Base-by-base conservation (phyloP, 139 green algal species). In the Eudorina sp. region DNA sequence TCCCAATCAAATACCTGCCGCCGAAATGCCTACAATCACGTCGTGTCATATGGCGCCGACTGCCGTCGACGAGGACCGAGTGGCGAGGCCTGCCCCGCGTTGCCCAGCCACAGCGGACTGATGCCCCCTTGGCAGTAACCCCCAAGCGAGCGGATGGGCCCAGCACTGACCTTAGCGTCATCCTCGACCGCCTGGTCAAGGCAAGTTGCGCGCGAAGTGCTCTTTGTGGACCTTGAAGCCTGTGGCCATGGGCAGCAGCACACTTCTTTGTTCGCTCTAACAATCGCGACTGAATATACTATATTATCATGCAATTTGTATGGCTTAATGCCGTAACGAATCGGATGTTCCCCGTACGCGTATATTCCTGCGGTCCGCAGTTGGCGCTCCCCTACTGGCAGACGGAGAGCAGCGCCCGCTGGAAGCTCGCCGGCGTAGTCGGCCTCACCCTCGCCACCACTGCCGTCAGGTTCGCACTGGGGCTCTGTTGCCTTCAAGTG, bases 401-500 rank as follows among this genome's bases (percentile, higher is more conserved):
- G 60, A 91, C 93, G 29, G 87, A 6, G 70, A 55, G 4, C 51
- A 53, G 89, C 27, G 95, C 95, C 2, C 90, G 94, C 21, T 96
- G 94, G 94, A 92, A 92, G 51, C 93, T 99, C 41, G 97, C 93
- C 13, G 95, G 92, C 25, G 97, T 99, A 43, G 92, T 99, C 38
- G 95, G 89, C 9, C 93, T 99, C 14, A 99, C 98, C 7, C 90
- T 99, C 41, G 97, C 91, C 53, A 99, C 96, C n/a, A 99, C 97
- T 34, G 97, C 95, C 31, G 95, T 99, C 77, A 97, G 95, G 96
- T 96, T 16, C 16, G 51, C 16, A n/a, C n/a, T n/a, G n/a, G n/a
- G n/a, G n/a, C n/a, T n/a, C n/a, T n/a, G 8, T 25, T 66, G 7
- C 55, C 6, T 66, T 66, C n/a, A n/a, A n/a, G n/a, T n/a, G n/a